These are phyloP conservation scores for Xanthoconium stramineum DNA, from an alignment of 768 basidiomycete species.

Conservation along the genomic window DNA sequence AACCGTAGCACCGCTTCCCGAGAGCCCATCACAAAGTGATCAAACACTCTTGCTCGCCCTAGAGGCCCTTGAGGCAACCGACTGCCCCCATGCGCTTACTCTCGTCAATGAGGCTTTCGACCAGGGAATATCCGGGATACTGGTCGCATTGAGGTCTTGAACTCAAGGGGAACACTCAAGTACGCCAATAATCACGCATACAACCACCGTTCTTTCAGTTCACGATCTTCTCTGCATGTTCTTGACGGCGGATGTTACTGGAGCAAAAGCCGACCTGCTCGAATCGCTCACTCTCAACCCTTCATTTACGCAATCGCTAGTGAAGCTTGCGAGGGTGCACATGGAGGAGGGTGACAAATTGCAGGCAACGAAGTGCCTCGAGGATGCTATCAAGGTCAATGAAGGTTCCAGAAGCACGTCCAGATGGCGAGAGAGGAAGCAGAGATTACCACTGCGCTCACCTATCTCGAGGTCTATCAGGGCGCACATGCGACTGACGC, in stretches of 20 bases:
- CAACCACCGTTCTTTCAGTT: neutral
- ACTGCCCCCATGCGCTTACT: constrained; percentile 79
- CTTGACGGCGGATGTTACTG: constrained; percentile 77
- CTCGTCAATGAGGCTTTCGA: constrained; percentile 82
- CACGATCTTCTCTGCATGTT: constrained; percentile 52
- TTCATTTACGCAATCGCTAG: constrained; percentile 79
- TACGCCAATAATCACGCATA: constrained; percentile 37
- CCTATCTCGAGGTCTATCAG: constrained; percentile 68
- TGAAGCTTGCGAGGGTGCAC: constrained; percentile 95
- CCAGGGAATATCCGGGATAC: constrained; percentile 75
- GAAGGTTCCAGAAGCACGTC: constrained; percentile 79
- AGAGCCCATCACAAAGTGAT: constrained; percentile 75
- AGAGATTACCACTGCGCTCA: constrained; percentile 76
- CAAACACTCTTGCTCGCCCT: constrained; percentile 76
- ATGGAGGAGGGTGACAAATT: constrained; percentile 90
- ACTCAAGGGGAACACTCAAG: constrained; percentile 96
- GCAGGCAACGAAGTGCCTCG: constrained; percentile 88
- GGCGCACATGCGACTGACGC: constrained; percentile 46
- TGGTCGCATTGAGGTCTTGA: constrained; percentile 83
- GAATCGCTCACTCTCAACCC: constrained; percentile 68
- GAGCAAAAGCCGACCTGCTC: constrained; percentile 81
- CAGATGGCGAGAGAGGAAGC: constrained; percentile 87
- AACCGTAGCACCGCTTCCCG: constrained; percentile 62
- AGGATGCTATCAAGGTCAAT: constrained; percentile 80
- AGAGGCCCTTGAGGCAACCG: constrained; percentile 77